Evolutionary conservation across 441 rosid genomes (phyloP), one percentile per base, ranked within the genome.

Genomic region (Eutrema salsugineum): DNA sequence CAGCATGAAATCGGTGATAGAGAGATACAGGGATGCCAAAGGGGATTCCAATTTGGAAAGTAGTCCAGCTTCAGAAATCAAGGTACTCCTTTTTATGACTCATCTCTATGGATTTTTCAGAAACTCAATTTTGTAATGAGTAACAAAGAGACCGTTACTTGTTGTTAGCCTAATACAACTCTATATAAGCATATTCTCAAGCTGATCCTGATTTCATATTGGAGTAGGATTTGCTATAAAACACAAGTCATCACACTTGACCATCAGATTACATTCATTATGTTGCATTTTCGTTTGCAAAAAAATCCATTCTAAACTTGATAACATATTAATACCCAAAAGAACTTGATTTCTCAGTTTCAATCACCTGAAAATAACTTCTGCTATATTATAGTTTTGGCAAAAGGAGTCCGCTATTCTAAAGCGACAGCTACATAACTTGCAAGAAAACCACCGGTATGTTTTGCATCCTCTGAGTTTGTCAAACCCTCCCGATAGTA

Each of bases 361-460:
- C 28, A 20, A 9, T 28, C 54, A 62, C 70, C 75, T 62, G 63
- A 62, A 48, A 66, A 11, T 72, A 47, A 73, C 64, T 72, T 64
- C 20, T 70, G 39, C 28, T 76, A 63, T 63, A 48, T 71, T 71
- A 32, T 78, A 94, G 97, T 86, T 86, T 72, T 90, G 99, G 97
- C 95, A 87, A 79, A 83, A 80, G 77, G 78, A 75, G 50, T 68
- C 73, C 12, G 78, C 69, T 1, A 61, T 75, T 68, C 64, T 75
- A 11, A 75, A 61, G 73, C 90, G 83, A 72, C 97, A 94, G 64
- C 84, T 94, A 44, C 90, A 88, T 46, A 81, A 63, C 79, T 80
- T 94, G 86, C 93, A 91, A 79, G 96, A 85, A 70, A 91, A 82
- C 76, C 95, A 91, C 75, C 75, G 97, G 98, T 94, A 86, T 69